These are phyloP conservation scores for Diplocarpon rosae DNA, from an alignment of 2,329 filamentous ascomycete species.

Conservation along the genomic window DNA sequence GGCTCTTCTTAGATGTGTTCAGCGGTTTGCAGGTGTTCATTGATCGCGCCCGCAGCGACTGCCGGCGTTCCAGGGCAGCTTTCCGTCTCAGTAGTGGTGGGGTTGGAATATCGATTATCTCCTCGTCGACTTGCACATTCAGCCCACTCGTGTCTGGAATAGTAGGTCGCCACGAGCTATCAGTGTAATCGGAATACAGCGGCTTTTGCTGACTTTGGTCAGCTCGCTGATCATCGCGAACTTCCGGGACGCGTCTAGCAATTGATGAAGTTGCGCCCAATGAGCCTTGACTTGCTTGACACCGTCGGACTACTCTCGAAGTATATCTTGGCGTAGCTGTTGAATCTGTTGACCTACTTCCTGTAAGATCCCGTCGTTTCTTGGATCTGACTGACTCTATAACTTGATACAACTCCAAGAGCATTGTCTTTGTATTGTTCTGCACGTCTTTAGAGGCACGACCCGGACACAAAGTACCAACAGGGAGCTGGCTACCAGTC, in stretches of 20 bases:
- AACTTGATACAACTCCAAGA: background rate
- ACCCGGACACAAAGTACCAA: background rate
- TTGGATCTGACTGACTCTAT: background rate
- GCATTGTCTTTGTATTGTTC: background rate
- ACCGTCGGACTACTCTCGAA: background rate
- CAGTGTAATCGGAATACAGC: background rate
- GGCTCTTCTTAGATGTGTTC: background rate
- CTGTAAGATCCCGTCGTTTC: background rate
- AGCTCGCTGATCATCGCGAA: background rate
- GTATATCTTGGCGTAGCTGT: background rate
- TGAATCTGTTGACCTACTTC: background rate
- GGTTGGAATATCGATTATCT: slow-evolving; percentile 12
- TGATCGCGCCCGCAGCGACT: background rate
- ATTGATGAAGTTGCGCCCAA: background rate
- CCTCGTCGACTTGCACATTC: slow-evolving; percentile 15
- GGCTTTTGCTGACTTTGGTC: background rate
- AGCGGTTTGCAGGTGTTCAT: slow-evolving; percentile 3
- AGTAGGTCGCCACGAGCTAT: slow-evolving; percentile 11
- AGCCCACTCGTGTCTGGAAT: slow-evolving; percentile 6
- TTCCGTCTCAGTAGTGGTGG: background rate
- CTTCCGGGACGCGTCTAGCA: too few relatives aligned
- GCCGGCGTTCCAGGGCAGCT: background rate
- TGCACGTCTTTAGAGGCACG: background rate
- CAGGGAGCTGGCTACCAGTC: background rate
- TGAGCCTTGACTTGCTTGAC: background rate